Evolutionary conservation across 2,329 filamentous ascomycete genomes (phyloP).

Genomic region (Colletotrichum tropicale): DNA sequence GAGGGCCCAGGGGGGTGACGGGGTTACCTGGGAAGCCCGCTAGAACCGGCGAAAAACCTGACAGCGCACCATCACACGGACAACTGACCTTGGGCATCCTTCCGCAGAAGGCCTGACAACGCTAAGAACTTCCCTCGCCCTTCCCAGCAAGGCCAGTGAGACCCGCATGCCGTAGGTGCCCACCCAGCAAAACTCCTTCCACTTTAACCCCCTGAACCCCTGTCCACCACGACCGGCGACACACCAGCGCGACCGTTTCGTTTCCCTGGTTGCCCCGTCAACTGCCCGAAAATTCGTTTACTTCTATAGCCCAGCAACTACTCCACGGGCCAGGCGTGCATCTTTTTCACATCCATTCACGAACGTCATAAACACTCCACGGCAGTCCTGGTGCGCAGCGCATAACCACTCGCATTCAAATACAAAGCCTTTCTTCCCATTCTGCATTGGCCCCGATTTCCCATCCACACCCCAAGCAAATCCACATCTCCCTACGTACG

Average conservation of each 20-base stretch:
- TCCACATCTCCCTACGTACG: neutral
- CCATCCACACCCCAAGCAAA: neutral
- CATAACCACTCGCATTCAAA: constrained; percentile 1
- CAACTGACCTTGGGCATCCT: neutral
- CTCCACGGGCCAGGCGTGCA: constrained; percentile 11
- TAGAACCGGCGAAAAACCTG: neutral
- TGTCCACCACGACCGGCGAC: neutral
- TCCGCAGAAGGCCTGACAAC: neutral
- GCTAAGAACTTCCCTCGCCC: neutral
- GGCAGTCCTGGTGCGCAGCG: neutral
- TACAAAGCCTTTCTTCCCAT: constrained; percentile 19
- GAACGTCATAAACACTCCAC: constrained; percentile 20
- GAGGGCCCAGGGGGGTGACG: neutral
- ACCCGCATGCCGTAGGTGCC: neutral
- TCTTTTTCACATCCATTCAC: constrained; percentile 21
- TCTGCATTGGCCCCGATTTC: neutral
- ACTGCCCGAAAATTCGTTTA: constrained; percentile 21
- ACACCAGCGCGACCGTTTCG: constrained; percentile 5
- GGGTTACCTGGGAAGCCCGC: constrained; percentile 13
- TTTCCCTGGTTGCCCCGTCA: constrained; percentile 17
- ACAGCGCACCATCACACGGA: constrained; percentile 16
- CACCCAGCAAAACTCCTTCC: neutral
- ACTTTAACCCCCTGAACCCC: constrained; percentile 13
- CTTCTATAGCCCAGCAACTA: constrained; percentile 18
- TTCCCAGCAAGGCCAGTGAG: neutral